Conservation (phyloP, 2,329 filamentous ascomycete species). For the Xylaria sp. region DNA sequence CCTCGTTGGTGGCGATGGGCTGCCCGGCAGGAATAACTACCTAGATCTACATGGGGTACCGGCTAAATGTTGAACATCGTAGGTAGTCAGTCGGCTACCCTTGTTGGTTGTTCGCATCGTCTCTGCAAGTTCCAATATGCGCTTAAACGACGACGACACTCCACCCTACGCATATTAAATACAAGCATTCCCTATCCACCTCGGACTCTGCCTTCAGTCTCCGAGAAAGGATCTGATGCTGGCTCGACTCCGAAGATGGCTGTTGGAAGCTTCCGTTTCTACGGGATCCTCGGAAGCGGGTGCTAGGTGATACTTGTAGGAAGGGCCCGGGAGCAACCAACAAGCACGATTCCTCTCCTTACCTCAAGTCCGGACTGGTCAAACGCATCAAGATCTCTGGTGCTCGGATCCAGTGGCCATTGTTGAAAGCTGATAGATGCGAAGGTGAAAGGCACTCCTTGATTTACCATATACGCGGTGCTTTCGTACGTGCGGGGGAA, state of each 20-base stretch:
- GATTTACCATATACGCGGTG: too few relatives aligned
- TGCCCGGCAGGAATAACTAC: too few relatives aligned
- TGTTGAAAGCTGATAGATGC: background rate
- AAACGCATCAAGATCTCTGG: background rate
- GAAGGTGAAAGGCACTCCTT: too few relatives aligned
- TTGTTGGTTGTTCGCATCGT: too few relatives aligned
- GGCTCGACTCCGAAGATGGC: too few relatives aligned
- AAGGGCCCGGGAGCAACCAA: background rate
- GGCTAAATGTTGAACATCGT: background rate
- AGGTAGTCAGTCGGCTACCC: background rate
- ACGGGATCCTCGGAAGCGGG: background rate
- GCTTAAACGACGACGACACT: too few relatives aligned
- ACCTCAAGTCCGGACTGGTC: background rate
- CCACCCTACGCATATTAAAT: background rate
- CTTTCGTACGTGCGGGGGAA: too few relatives aligned
- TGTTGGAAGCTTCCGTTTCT: background rate
- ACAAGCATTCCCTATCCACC: background rate
- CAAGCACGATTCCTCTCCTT: background rate
- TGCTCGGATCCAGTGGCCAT: background rate
- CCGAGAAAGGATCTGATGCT: background rate
- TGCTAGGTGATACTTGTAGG: background rate
- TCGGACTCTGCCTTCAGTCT: background rate
- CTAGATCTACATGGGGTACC: too few relatives aligned
- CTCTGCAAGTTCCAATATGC: too few relatives aligned
- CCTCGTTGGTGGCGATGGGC: too few relatives aligned